Base-by-base conservation (phyloP, 371 early-diverging fungal genomes). In the Phascolomyces articulosus region DNA sequence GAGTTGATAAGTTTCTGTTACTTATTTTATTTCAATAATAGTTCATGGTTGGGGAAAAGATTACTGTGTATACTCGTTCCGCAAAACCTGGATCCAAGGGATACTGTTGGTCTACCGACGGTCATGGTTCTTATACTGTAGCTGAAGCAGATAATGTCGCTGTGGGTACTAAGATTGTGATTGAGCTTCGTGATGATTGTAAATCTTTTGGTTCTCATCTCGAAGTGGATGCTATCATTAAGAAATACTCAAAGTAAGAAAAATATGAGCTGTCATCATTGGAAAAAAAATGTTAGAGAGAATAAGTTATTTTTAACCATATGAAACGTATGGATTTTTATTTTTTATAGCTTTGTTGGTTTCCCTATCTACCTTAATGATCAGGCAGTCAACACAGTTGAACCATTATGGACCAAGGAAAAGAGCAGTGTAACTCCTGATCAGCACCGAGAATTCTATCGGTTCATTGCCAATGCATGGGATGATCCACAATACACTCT, bases 401-500 rank as follows among this genome's bases (percentile, higher is more conserved):
- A 95, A 70, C 96, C 99, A 15, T 82, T 99, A 64, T 99, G 99
- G 99, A 93, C 93, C 34, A 94, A 90, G 73, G 85, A 87, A 64
- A 86, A 85, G 69, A 82, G 68, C 69, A 87, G 90, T 6, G 88
- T 98, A 27, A 84, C 91, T 0, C 87, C 90, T n/a, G 93, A 94
- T 64, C 95, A 98, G 64, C 95, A 97, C 82, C 83, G 84, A 34
- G 83, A 87, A 59, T 99, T 99, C 78, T 99, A 96, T 78, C 88
- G 88, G 23, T 91, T 89, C 63, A 84, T 93, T 53, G 86, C 91
- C 49, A 80, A 83, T 31, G 89, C 88, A 13, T 90, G 86, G 86
- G 93, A 91, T 63, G 84, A 87, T 57, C 91, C 90, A 55, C 87
- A 87, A 68, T 93, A 84, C 75, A 82, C 85, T 28, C 69, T 92